Evolutionary conservation across 345 rosid species (phyloP).

Genomic region (Arabis hirsuta): DNA sequence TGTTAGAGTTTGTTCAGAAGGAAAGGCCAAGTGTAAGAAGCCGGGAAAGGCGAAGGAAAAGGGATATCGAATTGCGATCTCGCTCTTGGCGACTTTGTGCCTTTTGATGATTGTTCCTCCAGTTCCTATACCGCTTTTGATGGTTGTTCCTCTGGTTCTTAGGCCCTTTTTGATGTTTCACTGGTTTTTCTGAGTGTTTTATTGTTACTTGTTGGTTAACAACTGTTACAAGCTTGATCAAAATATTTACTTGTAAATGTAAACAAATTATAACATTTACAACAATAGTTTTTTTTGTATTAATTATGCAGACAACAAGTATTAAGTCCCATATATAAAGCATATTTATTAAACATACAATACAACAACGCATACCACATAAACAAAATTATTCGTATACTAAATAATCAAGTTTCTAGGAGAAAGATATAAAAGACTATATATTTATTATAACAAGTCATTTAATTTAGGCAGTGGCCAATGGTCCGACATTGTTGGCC

Average conservation of each 20-base stretch:
- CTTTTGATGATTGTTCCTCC: too few species aligned
- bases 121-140: too few species aligned
- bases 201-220: too few species aligned
- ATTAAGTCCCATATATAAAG: background rate
- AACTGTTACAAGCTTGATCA: too few species aligned
- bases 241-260: too few species aligned
- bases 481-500: slow-evolving; percentile 28
- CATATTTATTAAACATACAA: slow-evolving; percentile 5
- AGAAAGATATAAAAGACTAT: slow-evolving; percentile 5
- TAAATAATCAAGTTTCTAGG: background rate
- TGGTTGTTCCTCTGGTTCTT: too few species aligned
- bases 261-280: too few species aligned
- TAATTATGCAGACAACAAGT: background rate
- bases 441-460: background rate
- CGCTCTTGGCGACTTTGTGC: too few species aligned
- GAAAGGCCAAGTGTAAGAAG: background rate
- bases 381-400: background rate
- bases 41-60: background rate
- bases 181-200: too few species aligned
- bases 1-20: background rate
- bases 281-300: background rate
- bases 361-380: slow-evolving; percentile 20
- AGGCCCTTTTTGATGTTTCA: too few species aligned
- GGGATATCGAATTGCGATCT: background rate
- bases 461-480: slow-evolving; percentile 29